These are phyloP conservation scores for Trichoderma reesei DNA, from an alignment of 495 filamentous ascomycete genomes.

Conservation along the genomic window DNA sequence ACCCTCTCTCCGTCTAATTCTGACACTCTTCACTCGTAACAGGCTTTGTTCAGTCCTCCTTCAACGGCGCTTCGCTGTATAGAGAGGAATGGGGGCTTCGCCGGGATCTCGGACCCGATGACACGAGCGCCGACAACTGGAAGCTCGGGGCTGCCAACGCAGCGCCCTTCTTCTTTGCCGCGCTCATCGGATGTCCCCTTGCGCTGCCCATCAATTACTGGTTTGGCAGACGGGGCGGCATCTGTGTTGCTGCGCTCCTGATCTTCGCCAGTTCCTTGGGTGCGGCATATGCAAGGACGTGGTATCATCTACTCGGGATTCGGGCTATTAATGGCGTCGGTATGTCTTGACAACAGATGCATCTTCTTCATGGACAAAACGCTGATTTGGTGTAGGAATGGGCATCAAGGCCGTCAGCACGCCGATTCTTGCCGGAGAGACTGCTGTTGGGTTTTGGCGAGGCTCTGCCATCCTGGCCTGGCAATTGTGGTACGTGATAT, in stretches of 20 bases:
- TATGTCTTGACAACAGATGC: constrained; percentile 12
- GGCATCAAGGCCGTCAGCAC: constrained; percentile 25
- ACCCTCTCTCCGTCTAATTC: background rate
- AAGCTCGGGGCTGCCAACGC: constrained; percentile 12
- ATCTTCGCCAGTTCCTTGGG: constrained; percentile 23
- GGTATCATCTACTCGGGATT: constrained; percentile 16
- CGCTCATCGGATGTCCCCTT: constrained; percentile 21
- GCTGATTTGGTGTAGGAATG: constrained; percentile 17
- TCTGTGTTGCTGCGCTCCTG: constrained; percentile 19
- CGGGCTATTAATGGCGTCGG: constrained; percentile 24
- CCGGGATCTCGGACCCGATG: background rate
- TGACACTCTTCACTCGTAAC: background rate
- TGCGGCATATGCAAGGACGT: constrained; percentile 16
- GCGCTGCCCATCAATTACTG: constrained; percentile 22
- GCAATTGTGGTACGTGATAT: constrained; percentile 22
- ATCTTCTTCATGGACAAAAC: background rate
- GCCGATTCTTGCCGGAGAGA: constrained; percentile 25
- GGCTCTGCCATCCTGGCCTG: constrained; percentile 24
- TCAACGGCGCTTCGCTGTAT: constrained; percentile 11
- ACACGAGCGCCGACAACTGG: constrained; percentile 1
- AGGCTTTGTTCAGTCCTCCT: constrained; percentile 13
- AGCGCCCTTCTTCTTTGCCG: constrained; percentile 21
- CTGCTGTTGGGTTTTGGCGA: constrained; percentile 25
- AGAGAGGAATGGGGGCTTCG: constrained; percentile 5
- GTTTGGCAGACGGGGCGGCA: constrained; percentile 22